Evolutionary conservation across 148 eudicot species (phyloP), one percentile per base, ranked within the genome.

Genomic region (Limonium bicolor): DNA sequence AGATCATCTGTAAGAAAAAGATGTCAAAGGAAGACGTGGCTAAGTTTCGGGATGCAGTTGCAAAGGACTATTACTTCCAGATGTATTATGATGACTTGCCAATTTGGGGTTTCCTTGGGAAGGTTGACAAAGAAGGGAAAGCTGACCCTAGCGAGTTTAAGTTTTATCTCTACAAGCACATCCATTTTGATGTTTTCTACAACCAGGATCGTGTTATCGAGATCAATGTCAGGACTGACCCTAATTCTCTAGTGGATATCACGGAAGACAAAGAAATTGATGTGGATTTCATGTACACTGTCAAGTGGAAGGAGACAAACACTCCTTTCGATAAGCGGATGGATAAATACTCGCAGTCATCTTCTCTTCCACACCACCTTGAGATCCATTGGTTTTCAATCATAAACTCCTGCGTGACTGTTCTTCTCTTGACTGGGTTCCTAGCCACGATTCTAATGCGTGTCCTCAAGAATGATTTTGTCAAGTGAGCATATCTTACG

Each of bases 31-130:
- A 48, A 20, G 38, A 48, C 2, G 33, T 48, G 5, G 18, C n/a
- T 11, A 21, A 48, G 38, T 48, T 48, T 8, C 41, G 53, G 3
- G 18, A 30, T 48, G 53, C 53, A 33, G 53, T 48, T 33, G 32
- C 37, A 10, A 48, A 48, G 40, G 53, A 48, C 33, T 48, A 33
- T 28, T 48, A 48, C 40, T 48, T 48, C 9, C 39, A 48, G 38
- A 48, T 48, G 53, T 48, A 48, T 33, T 48, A 31, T 20, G 53
- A 48, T 33, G 53, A 48, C 53, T 48, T 48, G 41, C 53, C 53
- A 4, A 30, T 48, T n/a, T 48, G 53, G 53, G 53, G 53, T n/a
- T 48, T 48, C 16, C 9, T 48, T 1, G 53, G 53, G 15, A 48
- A 48, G 53, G 38, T 48, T 7, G 53, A 48, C 40, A 48, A 48